Conservation (phyloP, 2,329 filamentous ascomycete species). For the Colletotrichum nymphaeae region DNA sequence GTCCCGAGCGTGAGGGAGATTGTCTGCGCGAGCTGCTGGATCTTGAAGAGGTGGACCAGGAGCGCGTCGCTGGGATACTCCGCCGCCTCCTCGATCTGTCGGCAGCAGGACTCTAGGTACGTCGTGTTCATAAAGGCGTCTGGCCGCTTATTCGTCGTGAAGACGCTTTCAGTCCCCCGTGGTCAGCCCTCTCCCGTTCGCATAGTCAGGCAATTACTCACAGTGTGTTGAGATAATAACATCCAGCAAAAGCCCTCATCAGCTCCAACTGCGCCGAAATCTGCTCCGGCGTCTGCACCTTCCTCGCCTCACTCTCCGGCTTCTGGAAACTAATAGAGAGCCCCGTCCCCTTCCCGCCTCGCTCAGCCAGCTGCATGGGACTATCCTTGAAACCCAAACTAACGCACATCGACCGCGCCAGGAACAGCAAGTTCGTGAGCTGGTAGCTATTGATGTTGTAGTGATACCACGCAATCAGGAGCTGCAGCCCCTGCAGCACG, state of each 20-base stretch:
- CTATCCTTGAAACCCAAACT: slow-evolving; percentile 52
- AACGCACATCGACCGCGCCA: slow-evolving; percentile 58
- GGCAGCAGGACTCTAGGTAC: slow-evolving; percentile 56
- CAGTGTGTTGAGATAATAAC: slow-evolving; percentile 63
- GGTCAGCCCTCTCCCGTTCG: neutral
- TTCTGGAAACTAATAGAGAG: slow-evolving; percentile 16
- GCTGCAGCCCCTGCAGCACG: slow-evolving; percentile 57
- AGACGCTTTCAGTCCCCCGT: slow-evolving; percentile 44
- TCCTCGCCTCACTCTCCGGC: neutral
- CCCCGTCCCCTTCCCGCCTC: slow-evolving; percentile 30
- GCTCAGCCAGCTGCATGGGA: slow-evolving; percentile 28
- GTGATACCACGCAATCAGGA: slow-evolving; percentile 61
- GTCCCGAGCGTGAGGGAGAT: slow-evolving; percentile 54
- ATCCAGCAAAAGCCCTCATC: slow-evolving; percentile 60
- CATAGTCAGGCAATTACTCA: slow-evolving; percentile 37
- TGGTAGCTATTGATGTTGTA: slow-evolving; percentile 62
- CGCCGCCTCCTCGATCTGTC: slow-evolving; percentile 52
- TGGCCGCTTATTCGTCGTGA: slow-evolving; percentile 58
- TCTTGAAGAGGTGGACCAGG: slow-evolving; percentile 57
- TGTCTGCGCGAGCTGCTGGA: slow-evolving; percentile 60
- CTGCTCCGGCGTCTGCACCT: slow-evolving; percentile 38
- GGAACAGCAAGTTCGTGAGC: slow-evolving; percentile 60
- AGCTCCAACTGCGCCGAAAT: slow-evolving; percentile 49
- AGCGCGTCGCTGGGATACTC: slow-evolving; percentile 57
- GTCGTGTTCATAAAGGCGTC: slow-evolving; percentile 60